A percentile compares a stretch with the other conserved stretches of the same genome.
Conservation (phyloP, 768 basidiomycete genomes). For the Tricholoma flavovirens region DNA sequence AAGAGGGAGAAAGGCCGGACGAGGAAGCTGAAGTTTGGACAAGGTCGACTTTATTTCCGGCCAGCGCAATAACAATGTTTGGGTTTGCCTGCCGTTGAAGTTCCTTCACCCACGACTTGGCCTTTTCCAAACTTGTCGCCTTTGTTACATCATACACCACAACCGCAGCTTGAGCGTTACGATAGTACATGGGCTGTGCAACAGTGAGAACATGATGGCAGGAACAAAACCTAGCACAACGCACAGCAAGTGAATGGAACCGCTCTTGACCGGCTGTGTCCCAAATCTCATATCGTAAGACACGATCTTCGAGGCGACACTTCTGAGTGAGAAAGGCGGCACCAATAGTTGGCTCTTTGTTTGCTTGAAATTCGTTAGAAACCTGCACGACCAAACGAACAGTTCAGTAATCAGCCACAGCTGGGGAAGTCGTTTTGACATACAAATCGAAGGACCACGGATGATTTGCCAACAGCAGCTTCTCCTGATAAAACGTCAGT, state of each 20-base stretch:
- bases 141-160: conserved; percentile 99
- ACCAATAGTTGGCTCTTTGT: conserved; percentile 98
- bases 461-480: conserved; percentile 98
- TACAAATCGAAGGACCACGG: conserved; percentile 96
- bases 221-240: conserved; percentile 23
- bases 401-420: conserved; percentile 12
- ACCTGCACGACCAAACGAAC: conserved; percentile 44
- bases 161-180: conserved; percentile 96
- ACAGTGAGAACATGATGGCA: conserved; percentile 11
- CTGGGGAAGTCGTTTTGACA: conserved; percentile 22
- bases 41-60: conserved; percentile 96
- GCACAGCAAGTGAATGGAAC: conserved; percentile 92
- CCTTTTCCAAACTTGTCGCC: conserved; percentile 92
- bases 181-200: conserved; percentile 92
- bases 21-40: conserved; percentile 61
- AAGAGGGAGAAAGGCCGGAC: conserved; percentile 38
- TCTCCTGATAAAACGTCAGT: conserved; percentile 58
- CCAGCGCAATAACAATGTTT: conserved; percentile 97
- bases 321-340: conserved; percentile 96
- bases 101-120: conserved; percentile 99
- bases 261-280: conserved; percentile 94
- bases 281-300: conserved; percentile 95
- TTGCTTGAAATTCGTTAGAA: conserved; percentile 96
- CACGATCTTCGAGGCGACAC: conserved; percentile 90
- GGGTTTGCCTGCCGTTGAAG: conserved; percentile 98